These are phyloP conservation scores for Magnolia officinalis DNA, from an alignment of 164 flowering plant species.

Conservation along the genomic window DNA sequence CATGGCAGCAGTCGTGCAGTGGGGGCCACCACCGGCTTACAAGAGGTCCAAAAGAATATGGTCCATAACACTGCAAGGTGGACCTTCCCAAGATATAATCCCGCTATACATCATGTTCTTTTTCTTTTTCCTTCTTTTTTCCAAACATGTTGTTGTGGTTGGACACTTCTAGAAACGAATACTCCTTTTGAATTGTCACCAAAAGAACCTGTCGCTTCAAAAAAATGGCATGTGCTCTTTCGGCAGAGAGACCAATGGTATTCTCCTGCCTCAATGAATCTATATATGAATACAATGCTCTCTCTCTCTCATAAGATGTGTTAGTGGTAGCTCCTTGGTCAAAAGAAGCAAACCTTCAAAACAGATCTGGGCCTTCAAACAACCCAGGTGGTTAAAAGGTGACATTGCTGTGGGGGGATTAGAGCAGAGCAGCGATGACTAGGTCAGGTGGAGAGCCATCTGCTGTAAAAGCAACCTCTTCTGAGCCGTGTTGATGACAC, in stretches of 20 bases:
- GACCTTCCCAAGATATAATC: too few relatives aligned
- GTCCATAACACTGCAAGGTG: too few relatives aligned
- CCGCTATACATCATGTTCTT: not conserved
- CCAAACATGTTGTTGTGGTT: too few relatives aligned
- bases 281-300: not conserved
- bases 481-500: slow-evolving; percentile 63
- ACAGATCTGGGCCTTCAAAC: not conserved
- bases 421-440: not conserved
- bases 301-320: not conserved
- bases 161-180: too few relatives aligned
- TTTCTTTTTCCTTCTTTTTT: too few relatives aligned
- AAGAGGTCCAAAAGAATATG: too few relatives aligned
- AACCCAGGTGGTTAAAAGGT: not conserved
- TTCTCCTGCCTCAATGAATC: not conserved
- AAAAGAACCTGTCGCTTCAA: too few relatives aligned
- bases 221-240: not conserved
- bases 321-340: not conserved
- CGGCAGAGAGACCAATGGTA: not conserved
- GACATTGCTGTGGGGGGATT: not conserved
- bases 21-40: too few relatives aligned
- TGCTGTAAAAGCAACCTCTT: slow-evolving; percentile 57
- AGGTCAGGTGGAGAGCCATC: not conserved
- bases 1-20: too few relatives aligned
- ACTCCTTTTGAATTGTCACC: not conserved
- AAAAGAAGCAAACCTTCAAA: slow-evolving; percentile 7